A percentile compares a stretch with the other conserved stretches of the same genome.
Evolutionary conservation across 495 filamentous ascomycete genomes (phyloP).

Genomic region (Aspergillus cavernicola): DNA sequence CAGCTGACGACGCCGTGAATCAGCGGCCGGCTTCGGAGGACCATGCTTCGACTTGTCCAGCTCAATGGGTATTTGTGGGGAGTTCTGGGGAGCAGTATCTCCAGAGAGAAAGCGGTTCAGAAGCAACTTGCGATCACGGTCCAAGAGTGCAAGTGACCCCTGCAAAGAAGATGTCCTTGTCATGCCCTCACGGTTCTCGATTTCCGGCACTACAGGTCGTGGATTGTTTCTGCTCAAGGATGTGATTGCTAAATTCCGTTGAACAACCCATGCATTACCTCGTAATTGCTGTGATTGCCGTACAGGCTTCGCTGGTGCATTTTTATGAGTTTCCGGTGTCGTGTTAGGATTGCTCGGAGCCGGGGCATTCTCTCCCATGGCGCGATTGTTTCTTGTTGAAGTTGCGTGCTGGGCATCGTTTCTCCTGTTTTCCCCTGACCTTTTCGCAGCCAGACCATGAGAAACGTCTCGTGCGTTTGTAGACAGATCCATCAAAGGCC

Average conservation of each 20-base stretch:
- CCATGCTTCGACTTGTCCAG: background rate
- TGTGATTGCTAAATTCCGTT: conserved; percentile 31
- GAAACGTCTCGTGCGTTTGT: conserved; percentile 14
- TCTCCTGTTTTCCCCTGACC: conserved; percentile 1
- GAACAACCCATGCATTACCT: conserved; percentile 37
- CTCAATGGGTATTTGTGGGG: background rate
- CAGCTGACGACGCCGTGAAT: conserved; percentile 22
- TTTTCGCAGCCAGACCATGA: conserved; percentile 4
- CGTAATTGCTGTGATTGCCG: conserved; percentile 21
- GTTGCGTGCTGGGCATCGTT: background rate
- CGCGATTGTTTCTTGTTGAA: background rate
- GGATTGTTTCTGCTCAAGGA: conserved; percentile 31
- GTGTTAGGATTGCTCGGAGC: background rate
- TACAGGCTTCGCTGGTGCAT: background rate
- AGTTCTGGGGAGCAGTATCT: background rate
- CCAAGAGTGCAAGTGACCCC: conserved; percentile 26
- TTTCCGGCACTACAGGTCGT: conserved; percentile 40
- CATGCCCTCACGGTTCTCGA: conserved; percentile 21
- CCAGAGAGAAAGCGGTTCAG: conserved; percentile 39
- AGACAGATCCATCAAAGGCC: conserved; percentile 20
- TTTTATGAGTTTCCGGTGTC: background rate
- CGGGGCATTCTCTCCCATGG: background rate
- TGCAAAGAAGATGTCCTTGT: conserved; percentile 24
- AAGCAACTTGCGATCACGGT: conserved; percentile 27
- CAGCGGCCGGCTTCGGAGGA: background rate